Evolutionary conservation across 139 green algal species (phyloP).

Genomic region (Monoraphidium neglectum): DNA sequence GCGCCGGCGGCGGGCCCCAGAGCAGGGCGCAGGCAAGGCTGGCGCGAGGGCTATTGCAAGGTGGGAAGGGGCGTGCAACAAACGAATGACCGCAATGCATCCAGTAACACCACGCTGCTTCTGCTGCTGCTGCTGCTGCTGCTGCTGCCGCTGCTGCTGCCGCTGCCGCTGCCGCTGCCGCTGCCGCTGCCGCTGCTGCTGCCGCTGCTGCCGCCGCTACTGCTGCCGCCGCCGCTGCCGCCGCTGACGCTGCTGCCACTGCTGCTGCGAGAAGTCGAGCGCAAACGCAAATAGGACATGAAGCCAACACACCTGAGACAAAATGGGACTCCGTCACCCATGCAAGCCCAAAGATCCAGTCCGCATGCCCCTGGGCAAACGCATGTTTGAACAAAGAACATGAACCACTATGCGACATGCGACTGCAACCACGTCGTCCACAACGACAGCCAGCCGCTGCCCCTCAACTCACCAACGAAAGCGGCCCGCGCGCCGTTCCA

Average conservation of each 20-base stretch:
- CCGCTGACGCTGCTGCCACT: conserved; percentile 19
- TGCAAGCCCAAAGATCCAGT: conserved; percentile 75
- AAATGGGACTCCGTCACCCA: conserved; percentile 66
- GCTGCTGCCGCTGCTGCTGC: background rate
- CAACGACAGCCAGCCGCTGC: no score
- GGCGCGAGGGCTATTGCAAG: no score
- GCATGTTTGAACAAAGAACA: no score
- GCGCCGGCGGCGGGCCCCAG: no score
- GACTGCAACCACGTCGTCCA: no score
- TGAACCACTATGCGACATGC: no score
- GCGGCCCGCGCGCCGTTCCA: no score
- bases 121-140: background rate
- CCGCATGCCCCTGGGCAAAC: conserved; percentile 61
- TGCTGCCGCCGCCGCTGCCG: background rate
- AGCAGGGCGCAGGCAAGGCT: no score
- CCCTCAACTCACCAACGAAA: no score
- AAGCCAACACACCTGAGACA: conserved; percentile 36
- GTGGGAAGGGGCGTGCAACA: no score
- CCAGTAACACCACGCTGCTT: background rate
- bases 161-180: background rate
- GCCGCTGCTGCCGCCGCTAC: background rate
- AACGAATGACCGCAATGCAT: no score
- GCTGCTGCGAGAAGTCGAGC: no score
- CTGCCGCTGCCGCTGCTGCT: background rate
- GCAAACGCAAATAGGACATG: background rate